Base-by-base conservation (phyloP, 108 stramenopile species). In the Discostella pseudostelligera region DNA sequence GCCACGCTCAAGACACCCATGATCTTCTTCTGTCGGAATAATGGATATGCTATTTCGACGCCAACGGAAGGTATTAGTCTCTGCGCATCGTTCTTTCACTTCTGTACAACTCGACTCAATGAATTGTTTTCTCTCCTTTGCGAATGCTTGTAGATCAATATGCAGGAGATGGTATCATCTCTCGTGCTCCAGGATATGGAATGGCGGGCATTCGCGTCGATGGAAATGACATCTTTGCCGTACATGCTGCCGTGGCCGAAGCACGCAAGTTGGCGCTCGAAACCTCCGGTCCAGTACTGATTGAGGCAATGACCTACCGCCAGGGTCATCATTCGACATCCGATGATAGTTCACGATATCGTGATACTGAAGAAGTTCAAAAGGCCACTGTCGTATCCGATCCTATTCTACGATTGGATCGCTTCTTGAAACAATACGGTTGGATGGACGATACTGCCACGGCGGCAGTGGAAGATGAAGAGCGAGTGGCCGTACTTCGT, bases 251-350 rank as follows among this genome's bases (percentile, higher is more conserved):
- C 19, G 89, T 91, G 12, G 72, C 72, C 3, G 87, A 78, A 55
- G 97, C 97, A 5, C 77, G 92, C 14, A 69, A 74, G 32, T 80
- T 86, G 73, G 87, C 89, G 39, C 40, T 96, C 25, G 59, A 78
- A 25, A 59, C 93, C 40, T 74, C 68, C 39, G 70, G 80, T 9
- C 98, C 98, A 4, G 92, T 98, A 10, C 66, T 99, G 72, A 86
- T 99, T 69, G 98, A 99, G 74, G 92, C 93, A 22, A 99, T 99
- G 96, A 95, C 97, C 9, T 99, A 99, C 78, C 87, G 98, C 8
- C 83, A 89, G 56, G 97, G 97, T 10, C 98, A 99, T 76, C 98
- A 99, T 74, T 91, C 89, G 36, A 99, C 98, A 4, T 92, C 90
- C 8, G 98, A 99, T 65, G 98, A 99, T 81, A 92, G 89, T 19